Base-by-base conservation (phyloP, 139 green algal species). In the Auxenochlorella pyrenoidosa region DNA sequence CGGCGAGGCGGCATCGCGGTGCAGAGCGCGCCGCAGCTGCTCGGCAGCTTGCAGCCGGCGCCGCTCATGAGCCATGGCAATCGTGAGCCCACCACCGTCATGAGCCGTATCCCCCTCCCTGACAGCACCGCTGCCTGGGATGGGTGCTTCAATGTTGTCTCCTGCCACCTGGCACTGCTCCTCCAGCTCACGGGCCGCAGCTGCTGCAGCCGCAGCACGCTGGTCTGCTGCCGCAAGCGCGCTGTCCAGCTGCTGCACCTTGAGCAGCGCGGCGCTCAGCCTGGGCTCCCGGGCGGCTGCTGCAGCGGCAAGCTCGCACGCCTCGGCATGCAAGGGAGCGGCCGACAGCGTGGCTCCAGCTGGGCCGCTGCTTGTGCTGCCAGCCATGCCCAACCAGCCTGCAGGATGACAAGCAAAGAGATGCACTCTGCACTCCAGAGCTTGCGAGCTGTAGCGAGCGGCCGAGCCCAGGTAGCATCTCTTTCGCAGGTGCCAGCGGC, bases 191-290 rank as follows among this genome's bases (percentile, higher is more conserved):
- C 44, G 75, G 8, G 12, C 43, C 43, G 10, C 43, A 16, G 44
- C 75, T 28, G 43, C 75, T 16, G 59, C 75, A 30, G 28, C 43
- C 28, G 43, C 75, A 22, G 75, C 75, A 12, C 44, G 75, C 43
- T 63, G 43, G 28, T 59, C 43, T 22, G 75, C 75, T 0, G 30
- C 75, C 13, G 32, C 43, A 24, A 81, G 75, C 1, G 75, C 75
- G 18, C 75, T 43, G 16, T 81, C 75, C 26, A 81, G 43, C 75
- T 81, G 75, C 44, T 63, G 75, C 75, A 81, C 75, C 30, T 65
- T 81, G 28, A 30, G 32, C 75, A 81, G 75, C 13, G 75, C 75
- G 12, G 47, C 75, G 1, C 43, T 19, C 75, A 81, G 30, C 75
- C 63, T 81, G 13, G 75, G 75, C 3, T 81, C 75, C 28, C 40